Base-by-base conservation (phyloP, 768 basidiomycete species). In the Phlegmacium glaucopus region DNA sequence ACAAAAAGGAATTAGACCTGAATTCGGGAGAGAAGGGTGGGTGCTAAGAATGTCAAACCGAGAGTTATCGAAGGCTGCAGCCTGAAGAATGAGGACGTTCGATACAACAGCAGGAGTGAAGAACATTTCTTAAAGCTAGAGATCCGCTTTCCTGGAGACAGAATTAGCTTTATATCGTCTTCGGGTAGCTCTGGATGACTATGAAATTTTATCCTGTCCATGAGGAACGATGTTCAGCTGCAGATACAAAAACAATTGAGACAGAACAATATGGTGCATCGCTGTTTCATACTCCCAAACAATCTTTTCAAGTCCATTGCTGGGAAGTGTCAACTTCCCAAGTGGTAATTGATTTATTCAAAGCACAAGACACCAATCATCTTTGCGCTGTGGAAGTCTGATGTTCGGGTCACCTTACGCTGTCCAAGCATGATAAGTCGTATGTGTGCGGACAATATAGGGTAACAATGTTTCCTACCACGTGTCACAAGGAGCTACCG, bases 21-120 rank as follows among this genome's bases (percentile, higher is more conserved):
- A 43, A 42, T 15, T 30, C n/a, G 8, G 17, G 35, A 38, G 25
- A 39, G 18, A 32, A 26, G 13, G 43, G n/a, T 37, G n/a, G 27
- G 7, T 27, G 69, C 75, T 48, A 56, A 83, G 83, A 55, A 85
- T 87, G 61, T 87, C 83, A 59, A 71, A 80, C 42, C 81, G 72
- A 50, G 69, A 69, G 54, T 74, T 75, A 63, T 83, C 78, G 56
- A 80, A 83, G 16, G 76, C 79, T 43, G 44, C 48, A 13, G 55
- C 56, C 36, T 41, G 49, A 38, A 51, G 30, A 26, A 44, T 39
- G 28, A 50, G 38, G 29, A 48, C 16, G 25, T 35, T 51, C n/a
- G 37, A n/a, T n/a, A n/a, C 29, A 9, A 51, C 25, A 32, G 30
- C 32, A 11, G 26, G 47, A 40, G 16, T 47, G 26, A 32, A 39